Evolutionary conservation across 371 early-diverging fungal genomes (phyloP).

Genomic region (Vairimorpha necatrix): DNA sequence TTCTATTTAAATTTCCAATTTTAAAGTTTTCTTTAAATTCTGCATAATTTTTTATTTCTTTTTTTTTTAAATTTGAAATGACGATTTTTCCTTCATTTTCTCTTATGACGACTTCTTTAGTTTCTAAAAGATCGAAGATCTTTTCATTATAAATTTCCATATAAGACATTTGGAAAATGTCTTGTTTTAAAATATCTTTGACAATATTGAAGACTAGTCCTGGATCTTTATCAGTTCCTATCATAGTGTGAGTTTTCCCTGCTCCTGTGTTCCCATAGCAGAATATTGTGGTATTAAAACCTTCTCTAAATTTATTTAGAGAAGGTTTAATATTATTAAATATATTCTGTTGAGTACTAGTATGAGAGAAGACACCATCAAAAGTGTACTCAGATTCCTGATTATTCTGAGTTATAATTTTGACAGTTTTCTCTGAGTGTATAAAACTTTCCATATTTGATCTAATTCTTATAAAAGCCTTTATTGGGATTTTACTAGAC

Average conservation of each 20-base stretch:
- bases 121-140: constrained; percentile 28
- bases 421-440: constrained; percentile 15
- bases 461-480: constrained; percentile 36
- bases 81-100: constrained; percentile 67
- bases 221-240: constrained; percentile 60
- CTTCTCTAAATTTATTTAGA: constrained; percentile 14
- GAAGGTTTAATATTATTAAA: constrained; percentile 21
- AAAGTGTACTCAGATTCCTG: constrained; percentile 23
- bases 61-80: constrained; percentile 64
- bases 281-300: constrained; percentile 66
- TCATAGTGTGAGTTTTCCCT: constrained; percentile 72
- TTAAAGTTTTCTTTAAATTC: constrained; percentile 64
- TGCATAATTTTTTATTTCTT: constrained; percentile 65
- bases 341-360: constrained; percentile 1
- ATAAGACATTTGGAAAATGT: constrained; percentile 38
- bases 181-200: constrained; percentile 33
- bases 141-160: constrained; percentile 62
- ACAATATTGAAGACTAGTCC: constrained; percentile 32
- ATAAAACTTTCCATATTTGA: constrained; percentile 10
- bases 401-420: background rate
- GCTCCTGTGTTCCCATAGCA: constrained; percentile 71
- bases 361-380: constrained; percentile 33
- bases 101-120: constrained; percentile 57
- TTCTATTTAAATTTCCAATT: constrained; percentile 36
- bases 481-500: constrained; percentile 22